Conservation (phyloP, 805 yeast genomes). For the Barnettozyma pratensis region DNA sequence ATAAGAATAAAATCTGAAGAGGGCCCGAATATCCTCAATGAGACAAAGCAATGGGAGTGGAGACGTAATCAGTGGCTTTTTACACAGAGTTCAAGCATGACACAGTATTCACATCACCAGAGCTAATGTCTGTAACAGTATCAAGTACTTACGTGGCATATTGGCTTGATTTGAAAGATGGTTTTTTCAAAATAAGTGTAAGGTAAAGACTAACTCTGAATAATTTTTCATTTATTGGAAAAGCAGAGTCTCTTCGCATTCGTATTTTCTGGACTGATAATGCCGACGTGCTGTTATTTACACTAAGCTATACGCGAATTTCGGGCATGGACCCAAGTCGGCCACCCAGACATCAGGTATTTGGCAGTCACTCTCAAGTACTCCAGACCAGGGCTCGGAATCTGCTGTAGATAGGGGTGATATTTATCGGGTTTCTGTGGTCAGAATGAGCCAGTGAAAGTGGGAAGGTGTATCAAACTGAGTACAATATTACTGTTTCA, state of each 20-base stretch:
- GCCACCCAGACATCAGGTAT: not conserved
- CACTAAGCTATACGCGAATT: not conserved
- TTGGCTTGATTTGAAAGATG: constrained; percentile 17
- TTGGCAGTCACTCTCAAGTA: not conserved
- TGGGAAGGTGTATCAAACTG: no score
- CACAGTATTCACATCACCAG: not conserved
- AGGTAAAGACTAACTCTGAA: not conserved
- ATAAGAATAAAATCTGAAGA: constrained; percentile 29
- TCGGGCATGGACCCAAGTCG: no score
- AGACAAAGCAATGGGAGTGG: not conserved
- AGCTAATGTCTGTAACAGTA: not conserved
- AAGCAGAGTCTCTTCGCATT: not conserved
- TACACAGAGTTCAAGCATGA: no score
- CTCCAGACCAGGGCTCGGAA: no score
- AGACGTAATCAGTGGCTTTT: no score
- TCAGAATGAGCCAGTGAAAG: not conserved
- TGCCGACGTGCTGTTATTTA: not conserved
- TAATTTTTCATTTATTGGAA: not conserved
- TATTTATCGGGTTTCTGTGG: not conserved
- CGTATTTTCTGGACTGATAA: not conserved
- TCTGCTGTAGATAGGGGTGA: not conserved
- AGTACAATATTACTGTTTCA: no score
- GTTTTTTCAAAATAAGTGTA: not conserved
- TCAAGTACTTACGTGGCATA: constrained; percentile 26
- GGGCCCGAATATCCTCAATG: constrained; percentile 67